phyloP scores from a whole-genome alignment of 2,329 filamentous ascomycete species.

The Stemphylium vesicarium region DNA sequence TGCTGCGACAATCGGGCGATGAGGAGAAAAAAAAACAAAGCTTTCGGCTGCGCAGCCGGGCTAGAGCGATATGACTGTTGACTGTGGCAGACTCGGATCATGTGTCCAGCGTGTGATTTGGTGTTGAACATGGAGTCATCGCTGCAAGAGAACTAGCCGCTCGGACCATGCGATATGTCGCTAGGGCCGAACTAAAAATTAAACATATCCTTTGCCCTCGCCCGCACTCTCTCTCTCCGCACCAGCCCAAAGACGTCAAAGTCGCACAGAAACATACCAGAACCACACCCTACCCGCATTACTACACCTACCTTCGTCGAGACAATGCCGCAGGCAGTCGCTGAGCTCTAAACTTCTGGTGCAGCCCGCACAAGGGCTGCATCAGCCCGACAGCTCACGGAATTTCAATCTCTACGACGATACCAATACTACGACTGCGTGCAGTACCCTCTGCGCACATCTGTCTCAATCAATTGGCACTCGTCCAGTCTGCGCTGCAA shows the following conservation, averaged over 20 bases:
- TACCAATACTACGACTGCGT: slow-evolving; percentile 45
- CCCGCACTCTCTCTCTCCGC: slow-evolving; percentile 42
- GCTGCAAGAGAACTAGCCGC: slow-evolving; percentile 22
- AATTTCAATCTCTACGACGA: slow-evolving; percentile 61
- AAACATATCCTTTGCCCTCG: slow-evolving; percentile 31
- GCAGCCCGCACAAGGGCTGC: slow-evolving; percentile 23
- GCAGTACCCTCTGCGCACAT: slow-evolving; percentile 42
- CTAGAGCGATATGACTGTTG: neutral
- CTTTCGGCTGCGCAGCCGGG: slow-evolving; percentile 1
- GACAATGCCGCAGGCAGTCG: slow-evolving; percentile 56
- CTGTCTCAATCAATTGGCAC: slow-evolving; percentile 40
- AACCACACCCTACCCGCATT: slow-evolving; percentile 30
- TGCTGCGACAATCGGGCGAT: slow-evolving; percentile 1
- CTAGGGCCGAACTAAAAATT: slow-evolving; percentile 34
- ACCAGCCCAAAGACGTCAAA: slow-evolving; percentile 50
- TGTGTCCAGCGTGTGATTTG: slow-evolving; percentile 17
- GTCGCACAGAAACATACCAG: slow-evolving; percentile 42
- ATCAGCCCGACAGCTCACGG: slow-evolving; percentile 83
- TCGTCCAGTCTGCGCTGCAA: slow-evolving; percentile 43
- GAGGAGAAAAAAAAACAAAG: neutral
- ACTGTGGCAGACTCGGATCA: slow-evolving; percentile 3
- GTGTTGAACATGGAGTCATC: slow-evolving; percentile 31
- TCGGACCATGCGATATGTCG: slow-evolving; percentile 27
- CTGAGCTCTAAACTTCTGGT: slow-evolving; percentile 73
- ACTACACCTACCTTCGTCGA: slow-evolving; percentile 50